These are phyloP conservation scores for Fusarium miscanthi DNA, from an alignment of 2,329 filamentous ascomycete species.

Conservation along the genomic window DNA sequence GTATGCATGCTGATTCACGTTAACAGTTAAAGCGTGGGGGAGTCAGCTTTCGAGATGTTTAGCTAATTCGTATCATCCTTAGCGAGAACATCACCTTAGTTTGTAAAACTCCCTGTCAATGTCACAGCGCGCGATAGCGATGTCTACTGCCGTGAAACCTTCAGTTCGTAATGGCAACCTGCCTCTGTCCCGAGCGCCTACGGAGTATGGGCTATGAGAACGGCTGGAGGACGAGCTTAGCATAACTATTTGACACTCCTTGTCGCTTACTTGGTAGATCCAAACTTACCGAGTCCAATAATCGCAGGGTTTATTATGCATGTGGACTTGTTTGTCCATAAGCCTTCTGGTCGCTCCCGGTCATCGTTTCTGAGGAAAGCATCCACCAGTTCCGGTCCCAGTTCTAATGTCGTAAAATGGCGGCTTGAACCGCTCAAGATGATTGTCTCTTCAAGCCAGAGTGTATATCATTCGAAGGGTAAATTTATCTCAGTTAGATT, in stretches of 20 bases:
- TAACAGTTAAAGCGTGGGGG: constrained; percentile 7
- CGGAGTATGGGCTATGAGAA: not conserved
- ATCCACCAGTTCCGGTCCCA: constrained; percentile 1
- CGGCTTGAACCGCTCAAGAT: not conserved
- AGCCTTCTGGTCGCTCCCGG: constrained; percentile 2
- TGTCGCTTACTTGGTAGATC: not conserved
- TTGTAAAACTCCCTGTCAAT: constrained; percentile 1
- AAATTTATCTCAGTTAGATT: not conserved
- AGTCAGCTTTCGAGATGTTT: constrained; percentile 10
- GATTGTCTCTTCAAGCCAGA: not conserved
- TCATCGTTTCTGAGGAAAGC: constrained; percentile 2
- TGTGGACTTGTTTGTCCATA: not conserved
- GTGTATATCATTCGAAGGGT: not conserved
- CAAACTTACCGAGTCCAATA: not conserved
- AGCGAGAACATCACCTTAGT: constrained; percentile 13
- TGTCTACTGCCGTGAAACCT: constrained; percentile 20
- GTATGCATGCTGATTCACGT: constrained; percentile 10
- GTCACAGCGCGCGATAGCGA: constrained; percentile 3
- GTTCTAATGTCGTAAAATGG: not conserved
- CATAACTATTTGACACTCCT: constrained; percentile 13
- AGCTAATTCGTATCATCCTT: constrained; percentile 18
- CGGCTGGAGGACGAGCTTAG: constrained; percentile 11
- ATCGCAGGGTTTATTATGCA: constrained; percentile 15
- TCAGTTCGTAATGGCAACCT: constrained; percentile 18
- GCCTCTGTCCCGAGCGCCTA: constrained; percentile 3